Percentiles rank a stretch among this genome's conserved stretches.
Evolutionary conservation across 768 basidiomycete genomes (phyloP).

Genomic region (Phlebiopsis flavidoalba): DNA sequence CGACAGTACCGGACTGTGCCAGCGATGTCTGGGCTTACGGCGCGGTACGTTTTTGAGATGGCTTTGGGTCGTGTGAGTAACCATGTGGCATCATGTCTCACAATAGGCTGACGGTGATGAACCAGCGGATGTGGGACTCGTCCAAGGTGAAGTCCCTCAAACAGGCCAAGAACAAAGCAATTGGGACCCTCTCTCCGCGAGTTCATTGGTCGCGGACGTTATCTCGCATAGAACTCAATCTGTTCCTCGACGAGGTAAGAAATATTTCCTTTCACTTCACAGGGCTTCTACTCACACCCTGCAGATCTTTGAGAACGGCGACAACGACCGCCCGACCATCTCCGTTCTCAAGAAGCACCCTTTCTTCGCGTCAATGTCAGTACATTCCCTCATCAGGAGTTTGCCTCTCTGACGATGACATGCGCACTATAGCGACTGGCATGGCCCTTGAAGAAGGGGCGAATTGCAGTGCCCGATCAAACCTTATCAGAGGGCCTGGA

Average conservation of each 20-base stretch:
- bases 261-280: background rate
- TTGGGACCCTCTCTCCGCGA: background rate
- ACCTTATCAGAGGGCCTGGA: background rate
- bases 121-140: background rate
- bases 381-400: background rate
- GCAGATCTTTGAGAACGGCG: background rate
- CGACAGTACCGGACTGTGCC: background rate
- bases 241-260: background rate
- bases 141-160: background rate
- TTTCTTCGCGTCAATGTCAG: background rate
- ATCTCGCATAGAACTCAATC: background rate
- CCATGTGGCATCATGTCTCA: background rate
- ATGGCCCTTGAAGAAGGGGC: background rate
- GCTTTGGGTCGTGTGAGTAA: conserved; percentile 1
- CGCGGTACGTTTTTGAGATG: conserved; percentile 3
- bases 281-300: background rate
- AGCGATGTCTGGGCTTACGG: conserved; percentile 7
- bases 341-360: background rate
- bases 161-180: background rate
- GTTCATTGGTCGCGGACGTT: background rate
- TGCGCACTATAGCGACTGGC: too few relatives aligned
- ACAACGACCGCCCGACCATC: background rate
- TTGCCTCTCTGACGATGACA: too few relatives aligned
- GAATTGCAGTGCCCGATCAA: background rate
- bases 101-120: background rate